Evolutionary conservation across 768 basidiomycete species (phyloP), one percentile per base, ranked within the genome.

Genomic region (Serendipita indica): DNA sequence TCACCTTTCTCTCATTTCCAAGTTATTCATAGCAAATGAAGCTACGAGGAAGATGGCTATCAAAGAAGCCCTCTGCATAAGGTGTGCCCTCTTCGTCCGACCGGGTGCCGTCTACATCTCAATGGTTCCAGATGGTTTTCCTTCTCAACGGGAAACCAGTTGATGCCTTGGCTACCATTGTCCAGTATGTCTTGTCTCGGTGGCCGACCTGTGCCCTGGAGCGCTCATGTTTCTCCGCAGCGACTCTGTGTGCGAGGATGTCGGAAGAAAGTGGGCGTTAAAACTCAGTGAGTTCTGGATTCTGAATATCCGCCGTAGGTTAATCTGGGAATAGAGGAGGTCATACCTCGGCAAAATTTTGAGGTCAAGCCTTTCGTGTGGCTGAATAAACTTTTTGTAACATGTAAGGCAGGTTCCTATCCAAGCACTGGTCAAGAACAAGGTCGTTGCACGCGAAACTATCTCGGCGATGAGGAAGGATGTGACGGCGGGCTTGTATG

Each of bases 21-120:
- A 7, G 30, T 45, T n/a, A 39, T 49, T n/a, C n/a, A 20, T 49
- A 14, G 2, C 27, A 41, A 61, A 32, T 64, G 63, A 61, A 94
- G 93, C 66, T 99, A 99, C 65, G 93, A 98, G 70, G 88, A 93
- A 68, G 89, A 83, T 3, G 93, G 90, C 1, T 98, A 97, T 69
- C 77, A 79, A 66, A 71, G 73, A 59, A 89, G 88, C 64, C 79
- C 91, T 65, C 73, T 94, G 30, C 81, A 80, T 58, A 94, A 94
- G 79, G 90, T 91, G 63, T 60, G 33, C 45, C 57, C 16, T 39
- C 13, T 20, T 14, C 20, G 30, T 14, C n/a, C 12, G 58, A 25
- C n/a, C 30, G 35, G 30, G 18, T 32, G 33, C 34, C 54, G 46
- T 16, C 25, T 20, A 32, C 30, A 39, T 30, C 52, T 33, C 59